Evolutionary conservation across 306 rosid species (phyloP).

Genomic region (Cicer chorassanicum): DNA sequence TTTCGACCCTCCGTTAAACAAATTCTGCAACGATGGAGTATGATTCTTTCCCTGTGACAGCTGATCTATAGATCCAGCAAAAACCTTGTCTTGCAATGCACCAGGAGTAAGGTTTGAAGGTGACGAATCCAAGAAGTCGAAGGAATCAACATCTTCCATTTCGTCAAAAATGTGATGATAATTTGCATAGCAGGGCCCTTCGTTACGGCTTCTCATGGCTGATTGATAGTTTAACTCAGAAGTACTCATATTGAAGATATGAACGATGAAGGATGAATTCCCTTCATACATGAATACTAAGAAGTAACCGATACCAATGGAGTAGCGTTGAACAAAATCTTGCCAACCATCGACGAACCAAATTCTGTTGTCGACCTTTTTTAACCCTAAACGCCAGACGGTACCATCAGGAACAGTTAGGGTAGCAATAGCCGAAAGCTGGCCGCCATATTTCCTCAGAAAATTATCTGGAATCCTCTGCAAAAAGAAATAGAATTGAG

Average conservation of each 20-base stretch:
- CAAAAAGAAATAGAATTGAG: conserved; percentile 42
- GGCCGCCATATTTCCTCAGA: conserved; percentile 68
- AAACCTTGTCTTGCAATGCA: conserved; percentile 61
- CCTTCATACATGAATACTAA: conserved; percentile 85
- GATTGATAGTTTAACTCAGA: conserved; percentile 83
- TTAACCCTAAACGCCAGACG: conserved; percentile 74
- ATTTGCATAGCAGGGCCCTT: conserved; percentile 59
- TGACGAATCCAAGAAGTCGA: conserved; percentile 59
- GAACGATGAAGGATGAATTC: conserved; percentile 73
- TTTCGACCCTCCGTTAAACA: conserved; percentile 81
- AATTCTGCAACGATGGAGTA: conserved; percentile 72
- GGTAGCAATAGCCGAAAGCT: conserved; percentile 70
- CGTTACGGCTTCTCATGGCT: conserved; percentile 53
- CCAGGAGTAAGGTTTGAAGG: conserved; percentile 47
- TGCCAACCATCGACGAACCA: conserved; percentile 90
- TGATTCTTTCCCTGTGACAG: conserved; percentile 58
- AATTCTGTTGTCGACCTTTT: conserved; percentile 64
- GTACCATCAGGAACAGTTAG: conserved; percentile 78
- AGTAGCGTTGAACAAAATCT: conserved; percentile 74
- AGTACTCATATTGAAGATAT: conserved; percentile 69
- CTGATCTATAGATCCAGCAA: conserved; percentile 56
- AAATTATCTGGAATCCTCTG: conserved; percentile 91
- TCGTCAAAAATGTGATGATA: conserved; percentile 71
- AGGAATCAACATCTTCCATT: conserved; percentile 77
- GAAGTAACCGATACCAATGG: conserved; percentile 72